Evolutionary conservation across 78 protist species (phyloP).

Genomic region (Creolimax fragrantissima): DNA sequence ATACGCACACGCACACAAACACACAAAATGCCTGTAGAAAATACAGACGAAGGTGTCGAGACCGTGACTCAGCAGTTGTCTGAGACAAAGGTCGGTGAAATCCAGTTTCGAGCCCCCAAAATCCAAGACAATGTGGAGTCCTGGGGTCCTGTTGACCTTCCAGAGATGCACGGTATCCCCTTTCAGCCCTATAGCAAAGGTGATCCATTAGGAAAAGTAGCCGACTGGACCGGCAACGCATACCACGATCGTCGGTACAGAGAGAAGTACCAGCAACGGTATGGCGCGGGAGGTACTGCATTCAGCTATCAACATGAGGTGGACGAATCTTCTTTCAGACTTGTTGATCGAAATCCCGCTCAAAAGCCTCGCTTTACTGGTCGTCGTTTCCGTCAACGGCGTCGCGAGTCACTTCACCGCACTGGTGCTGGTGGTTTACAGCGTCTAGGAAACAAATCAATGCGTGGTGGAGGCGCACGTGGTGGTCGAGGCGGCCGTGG

Average conservation of each 20-base stretch:
- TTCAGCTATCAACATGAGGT: constrained; percentile 32
- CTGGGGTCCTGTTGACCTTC: constrained; percentile 11
- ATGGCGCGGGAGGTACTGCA: constrained; percentile 12
- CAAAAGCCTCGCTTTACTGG: background rate
- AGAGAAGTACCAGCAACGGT: constrained; percentile 10
- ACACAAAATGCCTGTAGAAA: background rate
- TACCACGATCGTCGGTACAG: background rate
- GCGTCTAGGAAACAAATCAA: background rate
- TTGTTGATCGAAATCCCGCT: constrained; percentile 22
- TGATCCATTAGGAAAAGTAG: constrained; percentile 2
- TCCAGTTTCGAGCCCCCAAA: background rate
- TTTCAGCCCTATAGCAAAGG: constrained; percentile 29
- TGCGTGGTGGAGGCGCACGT: background rate
- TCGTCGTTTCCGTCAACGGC: background rate
- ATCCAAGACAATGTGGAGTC: background rate
- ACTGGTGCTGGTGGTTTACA: background rate
- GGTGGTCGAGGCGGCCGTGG: background rate
- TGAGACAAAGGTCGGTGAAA: background rate
- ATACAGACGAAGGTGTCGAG: background rate
- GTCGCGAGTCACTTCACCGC: background rate
- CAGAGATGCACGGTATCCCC: background rate
- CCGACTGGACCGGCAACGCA: constrained; percentile 34
- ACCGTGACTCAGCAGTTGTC: background rate
- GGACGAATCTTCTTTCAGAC: constrained; percentile 18
- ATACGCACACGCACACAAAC: background rate